A percentile compares a stretch with the other conserved stretches of the same genome.
Evolutionary conservation across 2,329 filamentous ascomycete species (phyloP).

Genomic region (Apiospora arundinis): DNA sequence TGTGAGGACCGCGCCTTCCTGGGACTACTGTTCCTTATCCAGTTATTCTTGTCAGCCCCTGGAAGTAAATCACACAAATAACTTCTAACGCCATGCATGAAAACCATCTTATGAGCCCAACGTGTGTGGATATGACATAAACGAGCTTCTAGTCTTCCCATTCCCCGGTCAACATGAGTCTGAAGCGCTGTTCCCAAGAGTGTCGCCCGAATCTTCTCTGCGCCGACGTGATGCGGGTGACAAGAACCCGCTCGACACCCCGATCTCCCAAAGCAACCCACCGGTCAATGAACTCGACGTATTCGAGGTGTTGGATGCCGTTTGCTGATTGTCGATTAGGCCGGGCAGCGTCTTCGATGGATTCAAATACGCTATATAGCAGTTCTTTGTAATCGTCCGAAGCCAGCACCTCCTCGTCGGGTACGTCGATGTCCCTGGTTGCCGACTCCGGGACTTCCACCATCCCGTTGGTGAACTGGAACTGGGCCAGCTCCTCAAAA

Average conservation of each 20-base stretch:
- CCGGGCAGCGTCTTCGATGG: no score
- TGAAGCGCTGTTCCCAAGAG: no score
- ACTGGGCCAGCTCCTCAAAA: background rate
- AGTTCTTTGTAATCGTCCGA: background rate
- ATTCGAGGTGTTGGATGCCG: background rate
- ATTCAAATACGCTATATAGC: no score
- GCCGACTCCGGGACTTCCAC: background rate
- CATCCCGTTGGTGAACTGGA: rapidly evolving
- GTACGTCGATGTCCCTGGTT: background rate
- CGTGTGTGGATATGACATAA: no score
- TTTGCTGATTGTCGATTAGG: no score
- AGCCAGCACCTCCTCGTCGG: background rate
- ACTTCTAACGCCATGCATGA: background rate
- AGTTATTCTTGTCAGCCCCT: background rate
- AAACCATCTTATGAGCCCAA: no score
- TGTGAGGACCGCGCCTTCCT: background rate
- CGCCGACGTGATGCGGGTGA: background rate
- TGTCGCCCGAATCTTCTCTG: background rate
- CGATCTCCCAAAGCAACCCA: background rate
- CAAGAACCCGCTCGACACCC: background rate
- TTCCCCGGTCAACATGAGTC: no score
- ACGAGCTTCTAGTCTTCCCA: no score
- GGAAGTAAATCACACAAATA: background rate
- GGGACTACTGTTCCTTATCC: background rate
- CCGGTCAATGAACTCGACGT: background rate